Conservation (phyloP, 371 early-diverging fungal genomes). For the Actinomortierella ambigua region DNA sequence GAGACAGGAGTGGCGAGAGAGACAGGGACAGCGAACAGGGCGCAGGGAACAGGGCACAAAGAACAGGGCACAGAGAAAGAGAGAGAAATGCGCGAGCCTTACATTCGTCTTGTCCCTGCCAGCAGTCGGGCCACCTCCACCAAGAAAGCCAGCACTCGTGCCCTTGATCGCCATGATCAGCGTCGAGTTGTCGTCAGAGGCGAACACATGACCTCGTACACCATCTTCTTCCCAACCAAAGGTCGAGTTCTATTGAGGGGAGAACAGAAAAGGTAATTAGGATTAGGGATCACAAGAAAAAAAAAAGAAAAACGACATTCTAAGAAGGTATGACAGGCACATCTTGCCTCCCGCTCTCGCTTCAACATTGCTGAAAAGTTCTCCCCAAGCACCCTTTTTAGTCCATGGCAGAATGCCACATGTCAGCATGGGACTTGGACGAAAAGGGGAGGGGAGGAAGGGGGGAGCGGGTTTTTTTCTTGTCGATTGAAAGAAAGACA, state of each 20-base stretch:
- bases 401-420: no score
- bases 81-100: conserved; percentile 14
- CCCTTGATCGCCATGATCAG: conserved; percentile 92
- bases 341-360: no score
- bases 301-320: conserved; percentile 15
- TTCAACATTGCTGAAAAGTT: no score
- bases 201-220: conserved; percentile 92
- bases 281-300: background rate
- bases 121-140: conserved; percentile 81
- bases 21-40: no score
- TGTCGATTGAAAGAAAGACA: background rate
- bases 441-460: background rate
- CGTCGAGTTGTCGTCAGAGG: conserved; percentile 64
- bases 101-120: conserved; percentile 85
- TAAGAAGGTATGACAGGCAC: no score
- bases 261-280: no score
- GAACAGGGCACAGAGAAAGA: background rate
- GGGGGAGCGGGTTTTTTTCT: background rate
- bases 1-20: no score
- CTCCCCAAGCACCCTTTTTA: no score
- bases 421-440: background rate
- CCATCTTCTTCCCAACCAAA: conserved; percentile 92
- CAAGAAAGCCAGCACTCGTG: conserved; percentile 78
- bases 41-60: background rate
- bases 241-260: conserved; percentile 71